A percentile compares a stretch with the other conserved stretches of the same genome.
phyloP scores from a whole-genome alignment of 2,329 filamentous ascomycete genomes.

The Myriosclerotinia scirpicola region DNA sequence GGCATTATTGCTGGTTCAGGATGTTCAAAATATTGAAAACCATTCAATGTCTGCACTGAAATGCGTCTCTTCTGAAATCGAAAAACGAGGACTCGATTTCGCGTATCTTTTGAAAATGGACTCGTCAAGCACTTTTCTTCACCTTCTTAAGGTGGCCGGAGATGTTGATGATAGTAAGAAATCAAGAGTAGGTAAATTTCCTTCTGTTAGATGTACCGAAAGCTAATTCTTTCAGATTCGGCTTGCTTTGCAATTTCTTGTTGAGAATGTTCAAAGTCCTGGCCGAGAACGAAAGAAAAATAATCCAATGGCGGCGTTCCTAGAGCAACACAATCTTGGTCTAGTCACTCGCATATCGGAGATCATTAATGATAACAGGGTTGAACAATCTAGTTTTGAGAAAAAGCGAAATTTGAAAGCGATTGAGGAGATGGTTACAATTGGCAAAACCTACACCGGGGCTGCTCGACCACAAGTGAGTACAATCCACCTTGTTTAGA shows the following conservation, averaged over 20 bases:
- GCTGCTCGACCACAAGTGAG: constrained; percentile 87
- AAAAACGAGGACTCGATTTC: constrained; percentile 57
- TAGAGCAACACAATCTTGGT: constrained; percentile 81
- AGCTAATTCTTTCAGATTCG: constrained; percentile 35
- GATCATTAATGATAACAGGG: constrained; percentile 66
- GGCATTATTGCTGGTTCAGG: constrained; percentile 59
- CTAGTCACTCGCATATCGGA: constrained; percentile 83
- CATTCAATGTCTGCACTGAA: constrained; percentile 68
- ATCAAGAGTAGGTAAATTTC: constrained; percentile 52
- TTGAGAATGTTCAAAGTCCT: constrained; percentile 37
- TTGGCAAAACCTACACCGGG: constrained; percentile 71
- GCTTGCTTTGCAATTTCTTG: constrained; percentile 44
- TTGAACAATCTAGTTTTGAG: constrained; percentile 60
- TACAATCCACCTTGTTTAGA: constrained; percentile 38
- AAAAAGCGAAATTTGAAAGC: constrained; percentile 76
- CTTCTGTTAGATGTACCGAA: background rate
- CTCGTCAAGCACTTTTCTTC: constrained; percentile 72
- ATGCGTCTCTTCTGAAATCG: constrained; percentile 69
- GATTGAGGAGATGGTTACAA: constrained; percentile 81
- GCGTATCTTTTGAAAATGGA: constrained; percentile 67
- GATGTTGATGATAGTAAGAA: constrained; percentile 62
- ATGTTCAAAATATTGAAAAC: constrained; percentile 57
- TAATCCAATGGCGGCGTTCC: constrained; percentile 68
- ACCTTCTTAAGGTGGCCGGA: constrained; percentile 77
- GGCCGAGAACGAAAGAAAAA: constrained; percentile 45